These are phyloP conservation scores for Rubus idaeus DNA, from an alignment of 306 rosid species.

Conservation along the genomic window DNA sequence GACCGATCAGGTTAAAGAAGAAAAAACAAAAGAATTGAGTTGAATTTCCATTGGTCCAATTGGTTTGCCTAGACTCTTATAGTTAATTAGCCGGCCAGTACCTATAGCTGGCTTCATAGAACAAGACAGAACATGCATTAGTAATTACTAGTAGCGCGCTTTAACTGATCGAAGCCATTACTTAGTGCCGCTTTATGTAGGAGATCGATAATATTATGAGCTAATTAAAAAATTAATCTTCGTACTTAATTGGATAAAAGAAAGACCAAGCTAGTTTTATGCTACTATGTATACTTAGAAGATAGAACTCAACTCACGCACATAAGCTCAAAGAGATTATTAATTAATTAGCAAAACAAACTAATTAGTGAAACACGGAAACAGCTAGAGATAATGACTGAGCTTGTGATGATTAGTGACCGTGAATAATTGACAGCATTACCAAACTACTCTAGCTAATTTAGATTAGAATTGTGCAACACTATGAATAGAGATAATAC, in stretches of 20 bases:
- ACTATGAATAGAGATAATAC: background rate
- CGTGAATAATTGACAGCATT: background rate
- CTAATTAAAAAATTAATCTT: background rate
- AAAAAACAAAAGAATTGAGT: background rate
- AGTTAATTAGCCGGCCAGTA: background rate
- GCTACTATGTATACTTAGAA: too few species aligned
- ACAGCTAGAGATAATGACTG: background rate
- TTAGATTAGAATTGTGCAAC: background rate
- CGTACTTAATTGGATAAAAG: background rate
- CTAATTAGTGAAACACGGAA: background rate
- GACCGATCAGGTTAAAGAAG: background rate
- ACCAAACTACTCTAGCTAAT: background rate
- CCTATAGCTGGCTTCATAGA: background rate
- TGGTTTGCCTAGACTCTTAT: background rate
- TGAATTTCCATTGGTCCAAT: constrained; percentile 2
- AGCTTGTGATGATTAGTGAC: background rate
- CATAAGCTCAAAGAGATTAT: too few species aligned
- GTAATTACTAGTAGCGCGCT: background rate
- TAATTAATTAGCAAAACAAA: background rate
- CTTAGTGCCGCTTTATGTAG: too few species aligned
- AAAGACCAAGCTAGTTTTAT: background rate
- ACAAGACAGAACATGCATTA: background rate
- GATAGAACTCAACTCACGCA: too few species aligned
- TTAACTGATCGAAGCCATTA: background rate
- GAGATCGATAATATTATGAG: background rate